Conservation (phyloP, 1,139 yeast genomes). For the Suhomyces bribrorum region DNA sequence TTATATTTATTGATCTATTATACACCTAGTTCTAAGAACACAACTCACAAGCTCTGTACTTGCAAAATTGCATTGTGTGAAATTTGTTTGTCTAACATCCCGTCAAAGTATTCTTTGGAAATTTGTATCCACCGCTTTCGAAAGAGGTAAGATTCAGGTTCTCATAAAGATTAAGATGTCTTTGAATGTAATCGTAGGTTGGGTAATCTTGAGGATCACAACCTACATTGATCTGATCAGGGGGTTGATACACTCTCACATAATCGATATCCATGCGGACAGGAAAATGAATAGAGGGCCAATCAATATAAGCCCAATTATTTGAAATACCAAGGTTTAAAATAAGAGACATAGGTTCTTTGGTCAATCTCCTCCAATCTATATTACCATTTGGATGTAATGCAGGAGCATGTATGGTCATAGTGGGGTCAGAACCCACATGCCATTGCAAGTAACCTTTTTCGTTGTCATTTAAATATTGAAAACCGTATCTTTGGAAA, state of each 20-base stretch:
- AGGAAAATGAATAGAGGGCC: conserved; percentile 31
- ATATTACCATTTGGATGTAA: conserved; percentile 32
- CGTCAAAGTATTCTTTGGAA: conserved; percentile 25
- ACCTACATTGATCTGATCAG: conserved; percentile 23
- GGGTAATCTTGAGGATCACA: conserved; percentile 31
- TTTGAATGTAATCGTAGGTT: conserved; percentile 25
- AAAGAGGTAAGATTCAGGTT: conserved; percentile 26
- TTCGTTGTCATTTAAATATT: conserved; percentile 26
- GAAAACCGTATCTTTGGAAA: conserved; percentile 29
- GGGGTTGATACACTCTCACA: conserved; percentile 30
- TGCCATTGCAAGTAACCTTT: conserved; percentile 30
- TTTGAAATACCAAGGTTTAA: conserved; percentile 31
- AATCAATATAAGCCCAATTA: conserved; percentile 34
- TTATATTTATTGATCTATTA: neutral
- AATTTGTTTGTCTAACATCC: conserved; percentile 6
- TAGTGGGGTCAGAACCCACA: conserved; percentile 27
- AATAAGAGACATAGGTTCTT: conserved; percentile 31
- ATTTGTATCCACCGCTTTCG: conserved; percentile 24
- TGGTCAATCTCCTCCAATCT: conserved; percentile 26
- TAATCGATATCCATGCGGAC: conserved; percentile 24
- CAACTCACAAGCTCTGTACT: neutral
- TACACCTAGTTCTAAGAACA: neutral
- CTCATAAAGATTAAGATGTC: conserved; percentile 24
- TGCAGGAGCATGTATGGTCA: conserved; percentile 26
- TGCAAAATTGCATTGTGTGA: neutral